phyloP scores from a whole-genome alignment of 148 eudicot species.

The Mesembryanthemum crystallinum region DNA sequence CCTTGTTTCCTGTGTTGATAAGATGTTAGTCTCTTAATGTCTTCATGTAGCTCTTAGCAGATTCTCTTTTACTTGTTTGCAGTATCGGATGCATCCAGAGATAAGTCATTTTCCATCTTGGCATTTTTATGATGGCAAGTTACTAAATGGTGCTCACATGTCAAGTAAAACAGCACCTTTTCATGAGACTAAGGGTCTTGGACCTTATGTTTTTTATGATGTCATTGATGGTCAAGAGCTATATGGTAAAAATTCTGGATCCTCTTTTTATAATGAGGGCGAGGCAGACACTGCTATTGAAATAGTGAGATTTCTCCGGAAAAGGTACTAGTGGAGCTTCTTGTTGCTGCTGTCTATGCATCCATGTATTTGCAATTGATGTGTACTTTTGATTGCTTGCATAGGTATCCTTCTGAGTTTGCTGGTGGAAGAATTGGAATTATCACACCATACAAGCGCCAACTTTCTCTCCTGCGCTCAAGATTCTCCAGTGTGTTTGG shows the following conservation, averaged over 20 bases:
- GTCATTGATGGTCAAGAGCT: constrained; percentile 81
- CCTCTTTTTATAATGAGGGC: constrained; percentile 76
- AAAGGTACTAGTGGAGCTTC: constrained; percentile 38
- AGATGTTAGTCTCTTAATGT: background rate
- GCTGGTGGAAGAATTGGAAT: constrained; percentile 84
- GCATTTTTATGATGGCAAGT: constrained; percentile 88
- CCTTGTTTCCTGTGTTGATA: background rate
- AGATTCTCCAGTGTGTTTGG: constrained; percentile 85
- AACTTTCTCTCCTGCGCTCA: constrained; percentile 79
- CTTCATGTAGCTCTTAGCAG: constrained; percentile 11
- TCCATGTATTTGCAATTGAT: constrained; percentile 12
- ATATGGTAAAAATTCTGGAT: constrained; percentile 69
- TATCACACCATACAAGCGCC: constrained; percentile 89
- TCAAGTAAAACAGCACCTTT: constrained; percentile 67
- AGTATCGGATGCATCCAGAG: constrained; percentile 99
- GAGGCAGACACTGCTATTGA: constrained; percentile 98
- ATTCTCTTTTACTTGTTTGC: constrained; percentile 31
- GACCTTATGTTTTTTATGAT: constrained; percentile 91
- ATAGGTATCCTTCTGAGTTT: constrained; percentile 81
- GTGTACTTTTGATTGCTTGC: constrained; percentile 20
- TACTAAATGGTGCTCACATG: constrained; percentile 69
- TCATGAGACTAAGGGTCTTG: constrained; percentile 74
- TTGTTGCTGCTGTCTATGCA: background rate
- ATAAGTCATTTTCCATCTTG: constrained; percentile 81
- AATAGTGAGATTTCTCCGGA: constrained; percentile 62